These are phyloP conservation scores for Aspergillus novofumigatus DNA, from an alignment of 2,329 filamentous ascomycete species.

Conservation along the genomic window DNA sequence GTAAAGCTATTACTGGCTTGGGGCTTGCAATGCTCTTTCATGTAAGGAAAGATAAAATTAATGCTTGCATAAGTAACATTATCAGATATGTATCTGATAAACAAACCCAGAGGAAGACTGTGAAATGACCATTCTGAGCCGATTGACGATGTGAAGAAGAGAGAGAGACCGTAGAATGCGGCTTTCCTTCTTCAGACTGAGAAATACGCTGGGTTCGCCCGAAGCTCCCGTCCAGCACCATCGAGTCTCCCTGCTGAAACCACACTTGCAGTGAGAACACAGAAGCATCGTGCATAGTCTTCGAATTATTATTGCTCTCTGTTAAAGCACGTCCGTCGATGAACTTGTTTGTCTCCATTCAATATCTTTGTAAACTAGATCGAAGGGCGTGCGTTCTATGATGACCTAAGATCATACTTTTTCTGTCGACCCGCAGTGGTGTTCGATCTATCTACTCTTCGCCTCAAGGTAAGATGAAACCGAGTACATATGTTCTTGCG, in stretches of 20 bases:
- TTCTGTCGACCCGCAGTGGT: not conserved
- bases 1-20: not conserved
- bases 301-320: not conserved
- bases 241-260: constrained; percentile 5
- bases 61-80: not conserved
- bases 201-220: constrained; percentile 26
- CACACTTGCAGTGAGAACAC: not conserved
- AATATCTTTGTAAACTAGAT: not conserved
- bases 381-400: not conserved
- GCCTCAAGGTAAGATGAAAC: not conserved
- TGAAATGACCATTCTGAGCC: not conserved
- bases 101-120: not conserved
- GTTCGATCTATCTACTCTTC: not conserved
- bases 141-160: constrained; percentile 1
- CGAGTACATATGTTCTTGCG: not conserved
- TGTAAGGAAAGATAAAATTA: not conserved
- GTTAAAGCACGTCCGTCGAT: not conserved
- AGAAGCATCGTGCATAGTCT: not conserved
- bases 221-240: constrained; percentile 16
- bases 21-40: not conserved
- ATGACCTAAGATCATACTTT: not conserved
- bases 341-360: not conserved
- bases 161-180: constrained; percentile 2
- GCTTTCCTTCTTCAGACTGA: constrained; percentile 26
- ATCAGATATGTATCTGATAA: not conserved